Evolutionary conservation across 169 alveolate genomes (phyloP), one percentile per base, ranked within the genome.

Genomic region (Eimeria zaria): DNA sequence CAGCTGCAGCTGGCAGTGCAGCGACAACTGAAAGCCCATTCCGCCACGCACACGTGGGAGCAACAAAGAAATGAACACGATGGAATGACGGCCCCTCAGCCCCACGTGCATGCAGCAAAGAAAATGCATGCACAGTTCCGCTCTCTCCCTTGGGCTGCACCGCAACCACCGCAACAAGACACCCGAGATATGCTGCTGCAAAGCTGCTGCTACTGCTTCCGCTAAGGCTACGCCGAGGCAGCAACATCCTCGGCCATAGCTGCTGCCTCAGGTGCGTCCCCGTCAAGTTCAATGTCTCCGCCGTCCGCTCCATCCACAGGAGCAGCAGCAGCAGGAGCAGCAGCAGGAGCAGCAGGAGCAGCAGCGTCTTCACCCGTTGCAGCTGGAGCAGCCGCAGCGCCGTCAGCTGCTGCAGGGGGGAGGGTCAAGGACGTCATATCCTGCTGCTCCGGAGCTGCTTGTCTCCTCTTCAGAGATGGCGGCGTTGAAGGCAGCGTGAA

Each of bases 401-500:
- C 62, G 12, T 87, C 93, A 8, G 83, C 93, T 39, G 93, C 93
- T 22, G 93, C 93, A 39, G 93, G 81, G 4, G 93, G 93, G 48
- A 87, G 93, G 33, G 93, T 64, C n/a, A 87, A 20, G 14, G 93
- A 24, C n/a, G 80, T 9, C 51, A 87, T 39, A 39, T 87, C 93
- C 48, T 64, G 93, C 71, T 87, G 93, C 93, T 87, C 81, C 83
- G 80, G 81, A 41, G 78, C 93, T 41, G 93, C 76, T 48, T 87
- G 93, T 16, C 89, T 33, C 78, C 96, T 60, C 27, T 88, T 71
- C 53, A 93, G 87, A 53, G 90, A 88, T 24, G 96, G 96, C 58
- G 96, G 96, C 7, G 96, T 93, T 39, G 94, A 88, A 11, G 96
- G 96, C 64, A 93, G 94, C 64, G 96, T 93, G 53, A 80, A 41